A percentile compares a stretch with the other conserved stretches of the same genome.
Evolutionary conservation across 2,329 filamentous ascomycete genomes (phyloP).

Genomic region (Fusarium torulosum): DNA sequence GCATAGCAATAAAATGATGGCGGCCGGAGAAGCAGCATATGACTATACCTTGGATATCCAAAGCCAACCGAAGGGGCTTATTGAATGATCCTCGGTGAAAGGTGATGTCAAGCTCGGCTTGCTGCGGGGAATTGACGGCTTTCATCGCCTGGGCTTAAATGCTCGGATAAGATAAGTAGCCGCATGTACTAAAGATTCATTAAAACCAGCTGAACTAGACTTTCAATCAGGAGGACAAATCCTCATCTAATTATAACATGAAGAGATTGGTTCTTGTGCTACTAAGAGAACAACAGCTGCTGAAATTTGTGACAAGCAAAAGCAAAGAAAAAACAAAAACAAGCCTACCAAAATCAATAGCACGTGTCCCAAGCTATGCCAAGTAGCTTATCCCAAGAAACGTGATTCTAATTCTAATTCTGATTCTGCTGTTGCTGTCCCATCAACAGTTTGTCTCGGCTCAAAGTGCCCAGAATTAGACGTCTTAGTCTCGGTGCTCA

Average conservation of each 20-base stretch:
- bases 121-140: conserved; percentile 50
- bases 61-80: conserved; percentile 39
- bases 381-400: background rate
- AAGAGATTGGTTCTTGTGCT: background rate
- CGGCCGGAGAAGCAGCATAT: conserved; percentile 7
- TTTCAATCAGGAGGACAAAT: background rate
- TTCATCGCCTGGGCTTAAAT: conserved; percentile 40
- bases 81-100: conserved; percentile 47
- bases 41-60: conserved; percentile 39
- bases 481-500: background rate
- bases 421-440: background rate
- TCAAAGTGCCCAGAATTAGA: background rate
- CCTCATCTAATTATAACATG: background rate
- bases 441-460: background rate
- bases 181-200: background rate
- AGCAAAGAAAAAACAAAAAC: too few species aligned
- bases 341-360: too few species aligned
- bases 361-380: background rate
- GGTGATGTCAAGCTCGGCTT: conserved; percentile 55
- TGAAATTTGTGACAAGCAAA: background rate
- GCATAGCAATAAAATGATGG: conserved; percentile 25
- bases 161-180: conserved; percentile 50
- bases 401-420: background rate
- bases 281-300: background rate
- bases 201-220: background rate